phyloP scores from a whole-genome alignment of 805 yeast genomes.

The Wickerhamomyces xylosicus region DNA sequence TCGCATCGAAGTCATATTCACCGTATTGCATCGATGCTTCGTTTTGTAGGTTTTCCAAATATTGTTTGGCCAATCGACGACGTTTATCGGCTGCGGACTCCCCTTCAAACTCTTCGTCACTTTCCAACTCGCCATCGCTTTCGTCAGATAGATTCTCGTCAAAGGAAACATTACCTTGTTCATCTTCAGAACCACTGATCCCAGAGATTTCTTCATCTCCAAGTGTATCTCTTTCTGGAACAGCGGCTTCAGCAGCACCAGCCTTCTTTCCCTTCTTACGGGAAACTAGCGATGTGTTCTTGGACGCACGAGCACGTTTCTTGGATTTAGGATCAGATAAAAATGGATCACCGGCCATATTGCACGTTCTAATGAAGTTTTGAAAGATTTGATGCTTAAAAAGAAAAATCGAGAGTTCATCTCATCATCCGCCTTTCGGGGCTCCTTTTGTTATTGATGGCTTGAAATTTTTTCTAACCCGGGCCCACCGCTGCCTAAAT shows the following conservation, averaged over 20 bases:
- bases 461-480: no score
- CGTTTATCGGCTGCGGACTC: conserved; percentile 91
- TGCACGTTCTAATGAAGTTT: no score
- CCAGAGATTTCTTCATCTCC: conserved; percentile 47
- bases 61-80: conserved; percentile 88
- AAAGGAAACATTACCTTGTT: conserved; percentile 28
- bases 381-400: no score
- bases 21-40: conserved; percentile 32
- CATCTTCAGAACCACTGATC: conserved; percentile 38
- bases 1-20: conserved; percentile 64
- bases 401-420: no score
- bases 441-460: no score
- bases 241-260: not conserved
- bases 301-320: conserved; percentile 12
- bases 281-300: conserved; percentile 8
- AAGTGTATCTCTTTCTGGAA: conserved; percentile 2
- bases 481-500: no score
- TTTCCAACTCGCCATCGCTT: conserved; percentile 33
- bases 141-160: conserved; percentile 22
- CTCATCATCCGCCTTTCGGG: no score
- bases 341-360: conserved; percentile 53
- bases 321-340: conserved; percentile 47
- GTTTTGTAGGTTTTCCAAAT: conserved; percentile 64
- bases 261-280: conserved; percentile 8
- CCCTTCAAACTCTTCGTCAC: conserved; percentile 62